Percentiles rank a stretch among this genome's conserved stretches.
Evolutionary conservation across 257 asterid genomes (phyloP).

Genomic region (Cordia subcordata): DNA sequence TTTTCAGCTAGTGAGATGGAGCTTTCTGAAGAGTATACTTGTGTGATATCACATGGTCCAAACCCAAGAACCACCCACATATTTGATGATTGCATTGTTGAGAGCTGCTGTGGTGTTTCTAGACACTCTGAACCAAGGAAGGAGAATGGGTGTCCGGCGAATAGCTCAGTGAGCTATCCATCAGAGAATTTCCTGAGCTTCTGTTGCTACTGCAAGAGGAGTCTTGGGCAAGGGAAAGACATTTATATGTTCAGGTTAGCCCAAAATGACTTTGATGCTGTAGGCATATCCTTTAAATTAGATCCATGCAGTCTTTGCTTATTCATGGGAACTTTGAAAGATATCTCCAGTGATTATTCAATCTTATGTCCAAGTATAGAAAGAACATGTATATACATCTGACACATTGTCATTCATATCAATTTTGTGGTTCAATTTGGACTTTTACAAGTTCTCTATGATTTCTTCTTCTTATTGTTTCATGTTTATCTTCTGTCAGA

Average conservation of each 20-base stretch:
- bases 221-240: slow-evolving; percentile 66
- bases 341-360: too few species aligned
- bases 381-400: too few species aligned
- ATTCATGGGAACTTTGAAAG: too few species aligned
- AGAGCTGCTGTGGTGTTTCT: slow-evolving; percentile 61
- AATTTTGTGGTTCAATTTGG: too few species aligned
- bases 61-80: slow-evolving; percentile 81
- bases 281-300: too few species aligned
- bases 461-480: background rate
- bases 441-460: too few species aligned
- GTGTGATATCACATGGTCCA: slow-evolving; percentile 79
- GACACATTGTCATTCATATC: too few species aligned
- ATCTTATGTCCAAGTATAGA: too few species aligned
- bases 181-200: slow-evolving; percentile 67
- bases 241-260: slow-evolving; percentile 77
- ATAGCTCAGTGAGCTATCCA: slow-evolving; percentile 45
- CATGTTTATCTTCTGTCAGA: slow-evolving; percentile 24
- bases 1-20: slow-evolving; percentile 71
- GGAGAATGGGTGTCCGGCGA: slow-evolving; percentile 14
- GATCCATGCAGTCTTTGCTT: too few species aligned
- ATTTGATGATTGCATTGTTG: slow-evolving; percentile 75
- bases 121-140: slow-evolving; percentile 36
- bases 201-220: slow-evolving; percentile 67
- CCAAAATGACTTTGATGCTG: slow-evolving; percentile 2
- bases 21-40: slow-evolving; percentile 86